Evolutionary conservation across 345 rosid genomes (phyloP).

Genomic region (Acer campestre): DNA sequence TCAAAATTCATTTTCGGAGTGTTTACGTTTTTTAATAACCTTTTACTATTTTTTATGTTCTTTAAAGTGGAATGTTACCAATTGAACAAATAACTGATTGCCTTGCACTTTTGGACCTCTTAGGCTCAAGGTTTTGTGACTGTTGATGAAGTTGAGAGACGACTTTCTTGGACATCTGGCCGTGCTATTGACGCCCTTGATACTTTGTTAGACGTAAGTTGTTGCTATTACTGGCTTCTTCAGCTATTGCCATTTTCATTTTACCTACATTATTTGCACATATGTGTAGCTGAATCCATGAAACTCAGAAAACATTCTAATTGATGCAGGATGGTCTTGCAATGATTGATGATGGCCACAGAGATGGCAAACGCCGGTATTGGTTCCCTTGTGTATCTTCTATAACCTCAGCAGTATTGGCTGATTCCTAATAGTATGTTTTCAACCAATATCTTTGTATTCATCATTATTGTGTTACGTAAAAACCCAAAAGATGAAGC

Average conservation of each 20-base stretch:
- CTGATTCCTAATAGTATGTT: conserved; percentile 30
- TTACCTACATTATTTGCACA: background rate
- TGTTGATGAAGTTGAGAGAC: conserved; percentile 75
- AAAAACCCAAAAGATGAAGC: background rate
- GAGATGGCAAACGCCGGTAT: conserved; percentile 66
- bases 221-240: conserved; percentile 7
- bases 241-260: background rate
- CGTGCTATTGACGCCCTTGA: conserved; percentile 83
- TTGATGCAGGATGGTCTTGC: conserved; percentile 78
- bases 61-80: background rate
- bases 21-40: background rate
- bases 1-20: background rate
- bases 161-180: conserved; percentile 81
- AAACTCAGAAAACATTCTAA: conserved; percentile 29
- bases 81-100: conserved; percentile 2
- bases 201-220: conserved; percentile 66
- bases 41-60: background rate
- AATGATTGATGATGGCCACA: conserved; percentile 78
- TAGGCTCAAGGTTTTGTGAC: conserved; percentile 91
- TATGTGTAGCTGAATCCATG: background rate
- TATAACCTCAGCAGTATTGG: conserved; percentile 44
- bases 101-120: conserved; percentile 14
- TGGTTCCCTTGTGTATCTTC: conserved; percentile 92
- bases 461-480: background rate
- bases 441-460: background rate